Conservation (phyloP, 1,139 yeast genomes). For the Pichia sp. region DNA sequence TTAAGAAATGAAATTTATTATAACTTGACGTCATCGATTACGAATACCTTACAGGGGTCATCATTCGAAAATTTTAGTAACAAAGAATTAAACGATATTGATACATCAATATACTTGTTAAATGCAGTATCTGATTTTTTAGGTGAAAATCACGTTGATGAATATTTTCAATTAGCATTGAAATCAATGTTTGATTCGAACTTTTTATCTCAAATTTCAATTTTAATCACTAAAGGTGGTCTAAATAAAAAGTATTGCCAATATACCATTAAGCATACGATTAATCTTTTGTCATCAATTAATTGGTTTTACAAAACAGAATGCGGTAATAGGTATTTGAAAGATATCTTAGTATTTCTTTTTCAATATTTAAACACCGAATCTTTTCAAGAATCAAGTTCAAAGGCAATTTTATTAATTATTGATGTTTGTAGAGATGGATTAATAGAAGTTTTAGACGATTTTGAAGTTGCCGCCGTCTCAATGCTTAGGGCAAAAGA, state of each 20-base stretch:
- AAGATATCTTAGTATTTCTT: conserved; percentile 44
- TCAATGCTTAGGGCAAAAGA: conserved; percentile 44
- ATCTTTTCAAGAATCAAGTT: conserved; percentile 35
- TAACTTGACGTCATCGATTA: conserved; percentile 41
- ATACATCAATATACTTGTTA: conserved; percentile 62
- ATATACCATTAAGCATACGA: conserved; percentile 37
- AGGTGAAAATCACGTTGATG: conserved; percentile 27
- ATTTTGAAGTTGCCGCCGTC: conserved; percentile 45
- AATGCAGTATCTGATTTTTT: conserved; percentile 48
- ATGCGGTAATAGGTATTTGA: conserved; percentile 36
- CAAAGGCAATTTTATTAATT: conserved; percentile 53
- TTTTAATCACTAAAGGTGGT: conserved; percentile 20
- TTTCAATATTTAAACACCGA: conserved; percentile 34
- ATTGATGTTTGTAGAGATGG: conserved; percentile 55
- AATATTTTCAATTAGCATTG: conserved; percentile 26
- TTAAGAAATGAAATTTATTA: conserved; percentile 47
- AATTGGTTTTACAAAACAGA: conserved; percentile 45
- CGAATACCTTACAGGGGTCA: conserved; percentile 20
- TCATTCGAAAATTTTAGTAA: background rate
- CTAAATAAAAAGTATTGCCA: conserved; percentile 15
- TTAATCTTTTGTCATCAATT: conserved; percentile 48
- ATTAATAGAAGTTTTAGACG: conserved; percentile 42
- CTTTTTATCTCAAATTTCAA: conserved; percentile 21
- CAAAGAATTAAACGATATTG: conserved; percentile 38
- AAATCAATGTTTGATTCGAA: conserved; percentile 28